Conservation (phyloP, 2,329 filamentous ascomycete species). For the Cladorrhinum sp. region DNA sequence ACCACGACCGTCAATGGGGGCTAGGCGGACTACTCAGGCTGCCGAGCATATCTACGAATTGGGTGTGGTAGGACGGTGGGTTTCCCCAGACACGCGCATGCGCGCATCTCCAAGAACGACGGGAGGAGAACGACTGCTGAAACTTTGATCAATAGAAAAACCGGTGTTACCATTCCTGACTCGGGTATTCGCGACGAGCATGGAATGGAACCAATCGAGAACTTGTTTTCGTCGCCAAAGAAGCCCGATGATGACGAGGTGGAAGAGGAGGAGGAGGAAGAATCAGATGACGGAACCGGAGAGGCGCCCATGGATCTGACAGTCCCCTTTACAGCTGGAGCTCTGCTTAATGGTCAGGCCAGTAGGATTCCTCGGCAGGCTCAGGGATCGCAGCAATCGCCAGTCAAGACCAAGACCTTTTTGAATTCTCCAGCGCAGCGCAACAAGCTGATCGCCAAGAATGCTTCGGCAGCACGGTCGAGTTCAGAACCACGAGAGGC, state of each 20-base stretch:
- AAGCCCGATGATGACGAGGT: slow-evolving; percentile 31
- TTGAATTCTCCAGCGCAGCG: slow-evolving; percentile 60
- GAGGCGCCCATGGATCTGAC: slow-evolving; percentile 49
- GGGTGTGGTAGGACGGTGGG: slow-evolving; percentile 51
- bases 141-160: slow-evolving; percentile 62
- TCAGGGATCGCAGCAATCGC: slow-evolving; percentile 49
- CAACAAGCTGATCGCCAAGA: slow-evolving; percentile 51
- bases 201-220: slow-evolving; percentile 84
- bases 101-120: neutral
- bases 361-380: slow-evolving; percentile 43
- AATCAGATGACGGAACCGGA: slow-evolving; percentile 32
- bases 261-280: slow-evolving; percentile 22
- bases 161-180: slow-evolving; percentile 77
- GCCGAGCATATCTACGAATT: slow-evolving; percentile 47
- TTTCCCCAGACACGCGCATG: neutral
- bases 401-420: slow-evolving; percentile 65
- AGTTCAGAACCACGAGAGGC: slow-evolving; percentile 10
- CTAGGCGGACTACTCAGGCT: slow-evolving; percentile 37
- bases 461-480: slow-evolving; percentile 1
- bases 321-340: slow-evolving; percentile 29
- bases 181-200: slow-evolving; percentile 80
- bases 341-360: slow-evolving; percentile 51
- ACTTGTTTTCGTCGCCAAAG: slow-evolving; percentile 80
- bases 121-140: neutral
- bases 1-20: slow-evolving; percentile 32